These are phyloP conservation scores for Sextonia rubra DNA, from an alignment of 164 flowering plant genomes.

Conservation along the genomic window DNA sequence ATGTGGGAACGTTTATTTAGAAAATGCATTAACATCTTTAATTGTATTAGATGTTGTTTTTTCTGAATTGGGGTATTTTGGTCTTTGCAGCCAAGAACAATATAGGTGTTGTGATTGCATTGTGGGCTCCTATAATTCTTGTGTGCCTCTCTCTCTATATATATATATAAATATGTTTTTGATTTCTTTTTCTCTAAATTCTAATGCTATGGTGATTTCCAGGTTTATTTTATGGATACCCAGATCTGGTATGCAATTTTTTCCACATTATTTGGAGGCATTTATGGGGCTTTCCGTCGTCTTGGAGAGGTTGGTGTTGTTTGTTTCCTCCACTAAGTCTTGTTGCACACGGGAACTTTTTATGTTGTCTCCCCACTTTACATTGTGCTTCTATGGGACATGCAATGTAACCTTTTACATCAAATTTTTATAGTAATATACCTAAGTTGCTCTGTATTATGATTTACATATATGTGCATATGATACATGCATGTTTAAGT, in stretches of 20 bases:
- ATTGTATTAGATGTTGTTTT: neutral
- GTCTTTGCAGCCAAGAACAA: conserved; percentile 78
- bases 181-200: conserved; percentile 1
- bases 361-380: too few relatives aligned
- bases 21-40: neutral
- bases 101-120: conserved; percentile 88
- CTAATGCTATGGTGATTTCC: conserved; percentile 7
- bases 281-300: conserved; percentile 97
- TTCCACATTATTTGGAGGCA: conserved; percentile 92
- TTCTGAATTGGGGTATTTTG: neutral
- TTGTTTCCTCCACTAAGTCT: neutral
- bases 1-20: neutral
- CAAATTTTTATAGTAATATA: too few relatives aligned
- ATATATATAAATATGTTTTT: too few relatives aligned
- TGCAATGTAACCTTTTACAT: too few relatives aligned
- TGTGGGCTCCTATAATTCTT: conserved; percentile 96
- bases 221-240: conserved; percentile 99
- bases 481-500: too few relatives aligned
- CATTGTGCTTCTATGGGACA: too few relatives aligned
- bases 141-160: conserved; percentile 42
- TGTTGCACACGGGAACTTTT: neutral
- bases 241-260: conserved; percentile 99
- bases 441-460: too few relatives aligned
- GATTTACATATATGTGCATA: too few relatives aligned
- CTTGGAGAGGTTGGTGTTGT: conserved; percentile 82